A percentile compares a stretch with the other conserved stretches of the same genome.
phyloP scores from a whole-genome alignment of 179 eudicot species.

The Pouteria campechiana region DNA sequence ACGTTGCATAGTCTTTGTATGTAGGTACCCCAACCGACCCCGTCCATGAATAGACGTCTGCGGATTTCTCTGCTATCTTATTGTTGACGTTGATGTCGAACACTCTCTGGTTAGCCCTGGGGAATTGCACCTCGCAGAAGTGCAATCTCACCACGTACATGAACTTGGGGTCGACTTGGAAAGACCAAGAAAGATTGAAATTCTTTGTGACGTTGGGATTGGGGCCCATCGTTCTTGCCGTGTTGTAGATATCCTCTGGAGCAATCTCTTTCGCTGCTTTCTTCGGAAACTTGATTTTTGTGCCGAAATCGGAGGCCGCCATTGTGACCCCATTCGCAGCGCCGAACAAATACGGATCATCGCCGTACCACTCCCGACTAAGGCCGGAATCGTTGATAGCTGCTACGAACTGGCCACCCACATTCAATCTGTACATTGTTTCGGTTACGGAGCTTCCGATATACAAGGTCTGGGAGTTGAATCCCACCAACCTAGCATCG shows the following conservation, averaged over 20 bases:
- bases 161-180: slow-evolving; percentile 53
- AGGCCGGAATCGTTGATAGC: slow-evolving; percentile 59
- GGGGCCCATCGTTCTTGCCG: slow-evolving; percentile 64
- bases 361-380: slow-evolving; percentile 79
- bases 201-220: slow-evolving; percentile 41
- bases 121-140: slow-evolving; percentile 27
- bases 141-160: slow-evolving; percentile 46
- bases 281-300: slow-evolving; percentile 26
- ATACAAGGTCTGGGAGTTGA: slow-evolving; percentile 5
- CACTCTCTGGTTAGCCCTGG: slow-evolving; percentile 21
- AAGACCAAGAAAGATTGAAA: slow-evolving; percentile 67
- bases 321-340: slow-evolving; percentile 40
- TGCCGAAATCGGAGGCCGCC: slow-evolving; percentile 14
- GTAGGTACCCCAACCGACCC: slow-evolving; percentile 9
- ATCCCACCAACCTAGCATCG: slow-evolving; percentile 10
- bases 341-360: slow-evolving; percentile 51
- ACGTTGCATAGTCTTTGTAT: slow-evolving; percentile 24
- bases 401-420: slow-evolving; percentile 63
- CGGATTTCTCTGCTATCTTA: slow-evolving; percentile 16
- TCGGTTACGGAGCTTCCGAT: not conserved
- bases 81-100: slow-evolving; percentile 39
- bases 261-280: slow-evolving; percentile 32
- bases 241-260: slow-evolving; percentile 54
- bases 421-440: slow-evolving; percentile 47
- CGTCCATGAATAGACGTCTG: slow-evolving; percentile 23